A percentile compares a stretch with the other conserved stretches of the same genome.
phyloP scores from a whole-genome alignment of 176 grass and related monocot genomes.

The Tillandsia leiboldiana region DNA sequence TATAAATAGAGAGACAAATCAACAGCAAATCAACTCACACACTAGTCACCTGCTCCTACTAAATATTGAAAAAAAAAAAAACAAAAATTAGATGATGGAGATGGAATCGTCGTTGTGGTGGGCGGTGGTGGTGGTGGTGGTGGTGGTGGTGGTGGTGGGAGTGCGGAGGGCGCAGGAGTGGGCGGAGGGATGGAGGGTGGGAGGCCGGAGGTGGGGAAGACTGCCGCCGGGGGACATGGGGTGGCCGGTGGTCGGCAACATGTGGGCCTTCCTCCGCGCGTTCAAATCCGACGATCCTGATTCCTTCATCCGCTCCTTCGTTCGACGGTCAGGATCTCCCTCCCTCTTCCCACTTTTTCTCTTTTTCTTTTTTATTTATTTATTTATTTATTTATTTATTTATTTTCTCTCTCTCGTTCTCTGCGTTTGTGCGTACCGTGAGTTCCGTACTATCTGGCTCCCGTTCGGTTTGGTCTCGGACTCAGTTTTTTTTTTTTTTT shows the following conservation, averaged over 20 bases:
- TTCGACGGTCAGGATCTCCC: constrained; percentile 29
- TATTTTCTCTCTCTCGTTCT: background rate
- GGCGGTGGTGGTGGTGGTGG: background rate
- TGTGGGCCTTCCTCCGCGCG: constrained; percentile 71
- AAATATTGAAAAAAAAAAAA: background rate
- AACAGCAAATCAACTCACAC: background rate
- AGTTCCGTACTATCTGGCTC: too few relatives aligned
- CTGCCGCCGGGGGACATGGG: constrained; percentile 88
- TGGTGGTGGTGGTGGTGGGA: background rate
- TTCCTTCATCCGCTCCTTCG: constrained; percentile 62
- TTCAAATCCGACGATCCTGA: constrained; percentile 75
- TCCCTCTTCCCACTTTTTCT: background rate
- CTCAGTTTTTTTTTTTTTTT: background rate
- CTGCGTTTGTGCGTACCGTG: too few relatives aligned
- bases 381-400: background rate
- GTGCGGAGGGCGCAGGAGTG: constrained; percentile 36
- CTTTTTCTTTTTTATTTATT: background rate
- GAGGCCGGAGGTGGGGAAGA: constrained; percentile 13
- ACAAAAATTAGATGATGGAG: background rate
- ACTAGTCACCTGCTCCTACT: background rate
- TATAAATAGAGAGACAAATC: background rate
- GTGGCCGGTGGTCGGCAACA: constrained; percentile 73
- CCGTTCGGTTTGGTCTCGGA: too few relatives aligned
- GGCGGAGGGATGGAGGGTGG: constrained; percentile 31
- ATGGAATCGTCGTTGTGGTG: background rate